Percentiles rank a stretch among this genome's conserved stretches.
phyloP scores from a whole-genome alignment of 2,329 filamentous ascomycete genomes.

The Fusarium mangiferae region DNA sequence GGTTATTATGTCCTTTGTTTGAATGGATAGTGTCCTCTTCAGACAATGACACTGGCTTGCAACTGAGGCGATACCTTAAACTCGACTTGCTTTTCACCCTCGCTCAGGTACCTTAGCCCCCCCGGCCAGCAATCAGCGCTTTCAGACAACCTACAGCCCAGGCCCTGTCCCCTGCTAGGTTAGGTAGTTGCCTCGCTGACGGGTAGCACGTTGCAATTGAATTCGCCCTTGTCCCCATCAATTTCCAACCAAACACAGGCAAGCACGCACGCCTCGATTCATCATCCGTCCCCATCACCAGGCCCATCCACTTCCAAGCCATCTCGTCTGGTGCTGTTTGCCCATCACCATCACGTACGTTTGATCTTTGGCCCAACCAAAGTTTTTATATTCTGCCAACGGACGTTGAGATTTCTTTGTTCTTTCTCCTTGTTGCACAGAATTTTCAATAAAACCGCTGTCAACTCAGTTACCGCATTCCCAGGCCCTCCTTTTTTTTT shows the following conservation, averaged over 20 bases:
- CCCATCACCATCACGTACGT: constrained; percentile 2
- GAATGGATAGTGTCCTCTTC: neutral
- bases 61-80: neutral
- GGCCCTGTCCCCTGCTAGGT: neutral
- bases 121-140: no score
- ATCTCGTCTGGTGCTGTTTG: constrained; percentile 17
- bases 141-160: neutral
- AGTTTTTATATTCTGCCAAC: constrained; percentile 13
- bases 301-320: constrained; percentile 26
- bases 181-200: constrained; percentile 34
- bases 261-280: constrained; percentile 6
- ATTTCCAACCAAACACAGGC: constrained; percentile 19
- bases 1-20: no score
- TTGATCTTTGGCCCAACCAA: constrained; percentile 29
- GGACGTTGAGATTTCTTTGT: constrained; percentile 26
- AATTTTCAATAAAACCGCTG: constrained; percentile 30
- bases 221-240: constrained; percentile 26
- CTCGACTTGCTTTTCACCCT: neutral
- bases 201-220: constrained; percentile 15
- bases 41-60: neutral
- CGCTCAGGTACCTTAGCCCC: neutral
- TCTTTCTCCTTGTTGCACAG: constrained; percentile 20
- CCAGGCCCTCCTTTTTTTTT: constrained; percentile 24
- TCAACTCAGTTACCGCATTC: constrained; percentile 16
- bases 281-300: constrained; percentile 29